Evolutionary conservation across 495 filamentous ascomycete genomes (phyloP).

Genomic region (Stereocaulon alpinum): DNA sequence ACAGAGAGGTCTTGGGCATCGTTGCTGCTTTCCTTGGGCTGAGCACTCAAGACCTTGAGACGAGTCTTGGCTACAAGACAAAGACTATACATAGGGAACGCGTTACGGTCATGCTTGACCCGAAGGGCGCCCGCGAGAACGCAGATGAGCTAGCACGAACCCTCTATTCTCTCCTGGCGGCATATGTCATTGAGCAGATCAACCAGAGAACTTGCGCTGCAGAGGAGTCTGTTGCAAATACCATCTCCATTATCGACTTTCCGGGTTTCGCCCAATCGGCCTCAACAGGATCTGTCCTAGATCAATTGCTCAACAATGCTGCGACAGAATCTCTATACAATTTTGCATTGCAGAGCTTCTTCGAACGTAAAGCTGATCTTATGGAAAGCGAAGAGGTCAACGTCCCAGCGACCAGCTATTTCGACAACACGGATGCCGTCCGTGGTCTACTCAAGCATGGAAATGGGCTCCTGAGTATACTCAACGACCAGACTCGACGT

Average conservation of each 20-base stretch:
- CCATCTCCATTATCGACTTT: slow-evolving; percentile 90
- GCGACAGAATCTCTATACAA: slow-evolving; percentile 87
- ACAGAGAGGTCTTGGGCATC: slow-evolving; percentile 78
- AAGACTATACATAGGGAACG: slow-evolving; percentile 90
- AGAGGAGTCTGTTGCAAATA: slow-evolving; percentile 84
- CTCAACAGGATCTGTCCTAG: slow-evolving; percentile 73
- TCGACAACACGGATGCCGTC: slow-evolving; percentile 91
- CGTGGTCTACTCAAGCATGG: slow-evolving; percentile 81
- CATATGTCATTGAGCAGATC: slow-evolving; percentile 83
- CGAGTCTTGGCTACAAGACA: slow-evolving; percentile 83
- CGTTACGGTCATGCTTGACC: slow-evolving; percentile 95
- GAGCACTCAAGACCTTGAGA: slow-evolving; percentile 66
- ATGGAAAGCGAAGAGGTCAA: slow-evolving; percentile 85
- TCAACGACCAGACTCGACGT: slow-evolving; percentile 89
- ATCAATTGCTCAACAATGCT: slow-evolving; percentile 91
- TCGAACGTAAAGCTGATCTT: slow-evolving; percentile 82
- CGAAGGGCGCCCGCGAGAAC: slow-evolving; percentile 75
- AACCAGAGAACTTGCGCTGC: slow-evolving; percentile 83
- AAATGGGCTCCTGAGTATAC: slow-evolving; percentile 84
- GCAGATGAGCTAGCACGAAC: slow-evolving; percentile 90
- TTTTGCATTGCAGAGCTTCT: slow-evolving; percentile 89
- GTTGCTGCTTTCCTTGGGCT: slow-evolving; percentile 90
- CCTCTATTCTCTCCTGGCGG: slow-evolving; percentile 89
- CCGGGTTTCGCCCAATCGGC: slow-evolving; percentile 81
- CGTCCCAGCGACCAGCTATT: slow-evolving; percentile 87